Base-by-base conservation (phyloP, 257 asterid genomes). In the Nicotiana otophora region DNA sequence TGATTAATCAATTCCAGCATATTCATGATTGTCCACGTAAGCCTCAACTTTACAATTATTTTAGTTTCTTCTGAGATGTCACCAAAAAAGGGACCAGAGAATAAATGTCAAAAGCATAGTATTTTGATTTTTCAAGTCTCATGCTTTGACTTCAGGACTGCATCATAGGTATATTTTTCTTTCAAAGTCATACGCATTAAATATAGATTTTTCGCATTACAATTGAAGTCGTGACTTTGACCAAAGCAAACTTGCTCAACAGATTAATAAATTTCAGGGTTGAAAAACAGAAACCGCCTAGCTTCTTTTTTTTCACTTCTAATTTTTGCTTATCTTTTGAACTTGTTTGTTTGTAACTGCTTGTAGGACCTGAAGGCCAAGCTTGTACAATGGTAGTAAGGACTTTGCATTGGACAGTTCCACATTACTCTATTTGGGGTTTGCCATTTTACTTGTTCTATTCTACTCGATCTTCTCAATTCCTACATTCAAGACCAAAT, bases 351-450 rank as follows among this genome's bases (percentile, higher is more conserved):
- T 23, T 62, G 36, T 23, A 74, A 72, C 63, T 69, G 57, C 31
- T 74, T 84, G 30, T 55, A 95, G 99, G 98, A 51, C 84, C 87
- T 31, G 90, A 93, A 54, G 99, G 97, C 5, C 76, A 92, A 79
- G 48, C 97, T 0, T 95, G 99, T 87, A 95, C 97, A 23, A 88
- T 95, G 97, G 94, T 93, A 74, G 91, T 92, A 39, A 85, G 98
- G 84, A 90, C 96, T 28, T 82, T 92, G 85, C 99, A 94, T 78
- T 95, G 99, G 99, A 91, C 98, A 0, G 95, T 95, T 79, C 99
- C 99, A 60, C 99, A 95, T 16, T 93, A 95, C 84, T 92, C 97
- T 19, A 89, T 95, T 31, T 95, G 99, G 99, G 98, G 98, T 23
- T 69, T 95, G 64, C 99, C 99, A 3, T 95, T 95, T 83, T 92